A percentile compares a stretch with the other conserved stretches of the same genome.
These are phyloP conservation scores for Hevea brasiliensis DNA, from an alignment of 345 rosid genomes.

Conservation along the genomic window DNA sequence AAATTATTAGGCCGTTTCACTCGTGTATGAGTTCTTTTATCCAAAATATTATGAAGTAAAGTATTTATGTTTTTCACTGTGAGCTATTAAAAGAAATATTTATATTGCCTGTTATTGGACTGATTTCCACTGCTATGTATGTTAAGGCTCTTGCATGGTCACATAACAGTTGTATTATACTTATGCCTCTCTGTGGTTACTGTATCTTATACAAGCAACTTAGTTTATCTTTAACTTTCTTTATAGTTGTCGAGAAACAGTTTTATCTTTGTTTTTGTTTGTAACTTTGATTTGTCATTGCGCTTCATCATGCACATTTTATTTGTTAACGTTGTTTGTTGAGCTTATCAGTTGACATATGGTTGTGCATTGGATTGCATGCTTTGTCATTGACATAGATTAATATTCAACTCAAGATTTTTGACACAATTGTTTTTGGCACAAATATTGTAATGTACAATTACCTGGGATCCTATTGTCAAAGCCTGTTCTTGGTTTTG, in stretches of 20 bases:
- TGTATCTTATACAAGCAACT: not conserved
- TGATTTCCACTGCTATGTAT: not conserved
- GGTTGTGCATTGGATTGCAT: not conserved
- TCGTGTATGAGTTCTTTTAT: not conserved
- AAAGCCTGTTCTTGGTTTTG: not conserved
- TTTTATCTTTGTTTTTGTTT: not conserved
- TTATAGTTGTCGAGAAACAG: not conserved
- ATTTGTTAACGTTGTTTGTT: not conserved
- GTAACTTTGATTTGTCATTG: not conserved
- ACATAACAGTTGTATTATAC: not conserved
- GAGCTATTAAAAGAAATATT: not conserved
- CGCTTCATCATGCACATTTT: not conserved
- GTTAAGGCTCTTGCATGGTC: not conserved
- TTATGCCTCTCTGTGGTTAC: not conserved
- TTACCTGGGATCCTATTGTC: not conserved
- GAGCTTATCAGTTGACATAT: too few species aligned
- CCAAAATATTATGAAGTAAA: not conserved
- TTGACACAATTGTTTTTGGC: not conserved
- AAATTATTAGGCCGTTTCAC: not conserved
- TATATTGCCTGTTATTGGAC: not conserved
- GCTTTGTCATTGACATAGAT: not conserved
- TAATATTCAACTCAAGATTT: not conserved
- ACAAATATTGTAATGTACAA: too few species aligned
- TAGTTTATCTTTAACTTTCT: not conserved
- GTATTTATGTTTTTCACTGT: not conserved